Percentiles rank a stretch among this genome's conserved stretches.
These are phyloP conservation scores for Pichia sp. DNA, from an alignment of 1,139 yeast species.

Conservation along the genomic window DNA sequence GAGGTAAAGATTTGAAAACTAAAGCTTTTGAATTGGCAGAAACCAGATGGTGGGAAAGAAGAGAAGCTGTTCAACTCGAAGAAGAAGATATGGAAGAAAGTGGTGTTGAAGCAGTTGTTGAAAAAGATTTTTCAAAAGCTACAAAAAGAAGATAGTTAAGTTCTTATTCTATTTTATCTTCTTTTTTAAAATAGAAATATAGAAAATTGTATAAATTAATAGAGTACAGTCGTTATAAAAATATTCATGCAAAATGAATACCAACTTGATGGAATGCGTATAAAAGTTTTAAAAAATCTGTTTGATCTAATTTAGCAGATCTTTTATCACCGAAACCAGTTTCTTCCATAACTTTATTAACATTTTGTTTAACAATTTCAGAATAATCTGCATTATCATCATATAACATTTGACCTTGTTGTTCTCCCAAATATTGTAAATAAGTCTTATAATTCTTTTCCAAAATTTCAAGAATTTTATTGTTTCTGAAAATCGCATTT, in stretches of 20 bases:
- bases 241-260: slow-evolving; percentile 75
- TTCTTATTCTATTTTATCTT: not conserved
- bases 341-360: slow-evolving; percentile 61
- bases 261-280: slow-evolving; percentile 97
- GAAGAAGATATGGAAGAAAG: slow-evolving; percentile 92
- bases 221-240: not conserved
- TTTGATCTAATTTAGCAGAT: slow-evolving; percentile 91
- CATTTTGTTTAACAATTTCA: slow-evolving; percentile 50
- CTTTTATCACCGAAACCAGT: slow-evolving; percentile 82
- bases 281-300: slow-evolving; percentile 79
- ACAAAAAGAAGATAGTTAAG: slow-evolving; percentile 38
- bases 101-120: slow-evolving; percentile 88
- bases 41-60: slow-evolving; percentile 97
- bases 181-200: too few species aligned
- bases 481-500: slow-evolving; percentile 85
- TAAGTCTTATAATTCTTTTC: slow-evolving; percentile 85
- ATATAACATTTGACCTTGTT: slow-evolving; percentile 48
- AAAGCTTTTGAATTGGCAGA: slow-evolving; percentile 88
- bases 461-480: slow-evolving; percentile 73
- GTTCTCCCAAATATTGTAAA: slow-evolving; percentile 51
- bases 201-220: not conserved
- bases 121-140: slow-evolving; percentile 51
- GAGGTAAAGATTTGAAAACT: slow-evolving; percentile 85
- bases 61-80: slow-evolving; percentile 82
- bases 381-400: slow-evolving; percentile 42